Conservation (phyloP, 2,329 filamentous ascomycete species). For the Penicillium sp. region DNA sequence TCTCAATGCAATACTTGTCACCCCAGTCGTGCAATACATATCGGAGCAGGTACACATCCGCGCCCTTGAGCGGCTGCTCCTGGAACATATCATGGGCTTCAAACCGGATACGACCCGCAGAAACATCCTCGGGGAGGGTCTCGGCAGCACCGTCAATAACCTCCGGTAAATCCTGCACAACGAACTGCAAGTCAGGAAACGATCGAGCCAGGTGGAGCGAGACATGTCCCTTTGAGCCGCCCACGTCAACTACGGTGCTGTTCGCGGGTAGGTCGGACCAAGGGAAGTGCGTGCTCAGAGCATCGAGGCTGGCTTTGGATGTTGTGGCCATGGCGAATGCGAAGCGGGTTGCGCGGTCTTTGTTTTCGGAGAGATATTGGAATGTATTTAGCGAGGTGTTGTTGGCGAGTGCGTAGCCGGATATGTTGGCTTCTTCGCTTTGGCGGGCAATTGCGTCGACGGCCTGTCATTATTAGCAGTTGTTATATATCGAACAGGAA, state of each 20-base stretch:
- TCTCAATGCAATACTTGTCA: constrained; percentile 33
- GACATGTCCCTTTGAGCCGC: constrained; percentile 56
- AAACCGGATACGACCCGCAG: constrained; percentile 4
- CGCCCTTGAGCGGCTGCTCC: constrained; percentile 27
- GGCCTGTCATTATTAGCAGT: neutral
- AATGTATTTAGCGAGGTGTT: constrained; percentile 12
- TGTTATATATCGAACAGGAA: neutral
- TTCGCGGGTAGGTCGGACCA: neutral
- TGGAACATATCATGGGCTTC: constrained; percentile 11
- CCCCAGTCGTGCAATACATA: constrained; percentile 41
- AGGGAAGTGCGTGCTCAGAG: constrained; percentile 4
- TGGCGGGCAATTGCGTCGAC: constrained; percentile 11
- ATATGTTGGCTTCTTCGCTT: constrained; percentile 7
- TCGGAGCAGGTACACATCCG: constrained; percentile 34
- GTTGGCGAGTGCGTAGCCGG: constrained; percentile 13
- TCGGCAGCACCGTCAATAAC: constrained; percentile 7
- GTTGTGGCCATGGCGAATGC: constrained; percentile 13
- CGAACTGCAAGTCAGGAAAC: constrained; percentile 51
- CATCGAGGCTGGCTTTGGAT: constrained; percentile 9
- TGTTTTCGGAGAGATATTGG: constrained; percentile 6
- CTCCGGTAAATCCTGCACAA: constrained; percentile 50
- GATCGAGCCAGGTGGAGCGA: constrained; percentile 51
- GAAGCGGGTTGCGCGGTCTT: constrained; percentile 10
- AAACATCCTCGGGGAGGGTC: neutral
- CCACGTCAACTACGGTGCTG: constrained; percentile 24